Conservation (phyloP, 495 filamentous ascomycete species). For the Aspergillus ellipticus region DNA sequence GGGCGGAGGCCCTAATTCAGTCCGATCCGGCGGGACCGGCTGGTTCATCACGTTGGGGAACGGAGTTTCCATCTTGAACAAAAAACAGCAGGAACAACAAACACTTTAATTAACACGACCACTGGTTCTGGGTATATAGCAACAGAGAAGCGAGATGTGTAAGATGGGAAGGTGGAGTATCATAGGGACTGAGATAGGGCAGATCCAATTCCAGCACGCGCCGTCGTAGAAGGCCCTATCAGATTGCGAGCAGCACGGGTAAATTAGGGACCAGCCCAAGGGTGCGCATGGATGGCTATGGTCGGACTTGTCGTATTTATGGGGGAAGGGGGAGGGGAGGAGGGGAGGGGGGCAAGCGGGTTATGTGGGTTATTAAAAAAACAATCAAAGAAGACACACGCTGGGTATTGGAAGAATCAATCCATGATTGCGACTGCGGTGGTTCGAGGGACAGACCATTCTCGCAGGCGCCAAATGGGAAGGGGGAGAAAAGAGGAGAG, state of each 20-base stretch:
- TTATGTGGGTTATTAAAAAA: slow-evolving; percentile 3
- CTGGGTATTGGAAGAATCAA: slow-evolving; percentile 6
- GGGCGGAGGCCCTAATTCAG: slow-evolving; percentile 28
- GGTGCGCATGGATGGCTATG: slow-evolving; percentile 13
- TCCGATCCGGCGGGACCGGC: slow-evolving; percentile 16
- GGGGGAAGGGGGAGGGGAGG: background rate
- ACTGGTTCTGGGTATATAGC: slow-evolving; percentile 1
- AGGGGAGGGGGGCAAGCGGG: background rate
- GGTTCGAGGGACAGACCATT: slow-evolving; percentile 12
- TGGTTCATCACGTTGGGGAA: slow-evolving; percentile 36
- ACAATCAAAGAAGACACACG: slow-evolving; percentile 2
- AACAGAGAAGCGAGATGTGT: background rate
- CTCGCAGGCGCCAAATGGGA: slow-evolving; percentile 6
- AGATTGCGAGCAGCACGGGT: slow-evolving; percentile 2
- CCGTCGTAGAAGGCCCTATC: background rate
- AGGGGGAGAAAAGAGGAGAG: slow-evolving; percentile 12
- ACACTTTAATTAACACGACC: slow-evolving; percentile 1
- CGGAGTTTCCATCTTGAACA: slow-evolving; percentile 29
- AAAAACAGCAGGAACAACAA: background rate
- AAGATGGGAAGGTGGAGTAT: slow-evolving; percentile 3
- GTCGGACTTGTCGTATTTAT: background rate
- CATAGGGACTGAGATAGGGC: slow-evolving; percentile 2
- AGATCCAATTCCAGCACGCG: background rate
- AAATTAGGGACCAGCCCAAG: slow-evolving; percentile 21
- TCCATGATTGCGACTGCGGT: slow-evolving; percentile 8